A percentile compares a stretch with the other conserved stretches of the same genome.
phyloP scores from a whole-genome alignment of 176 grass and related monocot species.

The Paspalum vaginatum region DNA sequence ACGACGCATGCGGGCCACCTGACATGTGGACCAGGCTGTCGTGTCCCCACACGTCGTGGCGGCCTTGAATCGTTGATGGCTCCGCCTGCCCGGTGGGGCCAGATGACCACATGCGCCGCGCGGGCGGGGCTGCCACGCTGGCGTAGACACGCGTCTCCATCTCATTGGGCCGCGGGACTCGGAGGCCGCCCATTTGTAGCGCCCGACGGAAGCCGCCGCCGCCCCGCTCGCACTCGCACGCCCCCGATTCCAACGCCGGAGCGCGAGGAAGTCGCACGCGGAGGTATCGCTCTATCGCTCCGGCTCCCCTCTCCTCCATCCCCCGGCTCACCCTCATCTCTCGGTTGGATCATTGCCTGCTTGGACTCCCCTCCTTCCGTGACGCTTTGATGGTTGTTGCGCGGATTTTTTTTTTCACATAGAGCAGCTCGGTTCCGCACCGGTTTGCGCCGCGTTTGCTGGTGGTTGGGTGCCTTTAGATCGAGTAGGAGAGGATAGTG shows the following conservation, averaged over 20 bases:
- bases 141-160: background rate
- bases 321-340: background rate
- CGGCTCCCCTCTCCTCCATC: background rate
- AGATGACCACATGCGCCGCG: background rate
- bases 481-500: conserved; percentile 1
- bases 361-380: background rate
- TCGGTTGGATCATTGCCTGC: background rate
- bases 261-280: conserved; percentile 39
- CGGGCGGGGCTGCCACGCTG: conserved; percentile 13
- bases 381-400: background rate
- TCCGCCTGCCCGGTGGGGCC: conserved; percentile 25
- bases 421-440: background rate
- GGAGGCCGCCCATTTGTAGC: conserved; percentile 14
- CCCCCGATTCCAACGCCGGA: conserved; percentile 25
- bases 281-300: conserved; percentile 21
- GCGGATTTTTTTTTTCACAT: background rate
- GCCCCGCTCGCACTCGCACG: background rate
- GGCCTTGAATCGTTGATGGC: background rate
- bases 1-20: background rate
- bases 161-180: background rate
- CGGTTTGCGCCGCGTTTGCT: background rate
- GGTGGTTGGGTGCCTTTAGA: background rate
- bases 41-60: conserved; percentile 33
- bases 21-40: conserved; percentile 24
- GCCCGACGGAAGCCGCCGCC: background rate